Percentiles rank a stretch among this genome's conserved stretches.
These are phyloP conservation scores for Coemansia biformis DNA, from an alignment of 192 early-diverging fungal species.

Conservation along the genomic window DNA sequence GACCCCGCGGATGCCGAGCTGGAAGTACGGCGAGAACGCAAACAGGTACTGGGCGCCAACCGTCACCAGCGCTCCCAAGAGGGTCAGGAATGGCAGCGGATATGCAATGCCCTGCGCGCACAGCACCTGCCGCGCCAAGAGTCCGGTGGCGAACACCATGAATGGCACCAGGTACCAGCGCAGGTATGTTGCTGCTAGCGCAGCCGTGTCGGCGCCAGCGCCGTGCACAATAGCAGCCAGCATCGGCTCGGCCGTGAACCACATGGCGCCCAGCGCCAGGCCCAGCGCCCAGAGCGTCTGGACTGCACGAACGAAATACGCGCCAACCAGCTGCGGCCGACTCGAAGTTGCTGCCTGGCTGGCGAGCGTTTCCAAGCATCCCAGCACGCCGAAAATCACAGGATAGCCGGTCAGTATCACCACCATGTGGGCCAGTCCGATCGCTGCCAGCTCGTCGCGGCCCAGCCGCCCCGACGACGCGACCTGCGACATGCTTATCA, in stretches of 20 bases:
- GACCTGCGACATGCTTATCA: slow-evolving; percentile 61
- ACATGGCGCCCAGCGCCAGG: slow-evolving; percentile 33
- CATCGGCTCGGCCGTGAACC: slow-evolving; percentile 22
- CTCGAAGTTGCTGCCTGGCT: slow-evolving; percentile 61
- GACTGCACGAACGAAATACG: slow-evolving; percentile 33
- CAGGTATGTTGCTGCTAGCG: slow-evolving; percentile 25
- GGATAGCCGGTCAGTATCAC: slow-evolving; percentile 68
- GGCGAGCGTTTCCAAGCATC: slow-evolving; percentile 72
- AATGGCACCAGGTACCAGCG: slow-evolving; percentile 49
- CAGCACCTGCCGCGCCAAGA: slow-evolving; percentile 33
- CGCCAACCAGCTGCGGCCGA: slow-evolving; percentile 42
- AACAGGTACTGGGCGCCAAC: slow-evolving; percentile 35
- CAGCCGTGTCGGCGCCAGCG: slow-evolving; percentile 6
- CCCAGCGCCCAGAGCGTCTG: slow-evolving; percentile 40
- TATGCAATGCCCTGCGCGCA: slow-evolving; percentile 47
- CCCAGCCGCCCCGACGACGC: slow-evolving; percentile 63
- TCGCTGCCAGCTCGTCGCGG: slow-evolving; percentile 59
- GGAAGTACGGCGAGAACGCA: slow-evolving; percentile 40
- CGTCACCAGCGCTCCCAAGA: slow-evolving; percentile 29
- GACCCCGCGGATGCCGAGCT: slow-evolving; percentile 63
- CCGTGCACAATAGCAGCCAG: slow-evolving; percentile 17
- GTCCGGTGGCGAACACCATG: slow-evolving; percentile 26
- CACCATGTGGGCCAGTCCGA: slow-evolving; percentile 69
- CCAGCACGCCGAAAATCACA: slow-evolving; percentile 63
- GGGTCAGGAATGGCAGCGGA: slow-evolving; percentile 37